Base-by-base conservation (phyloP, 2,329 filamentous ascomycete genomes). In the Ceratocystis variospora region DNA sequence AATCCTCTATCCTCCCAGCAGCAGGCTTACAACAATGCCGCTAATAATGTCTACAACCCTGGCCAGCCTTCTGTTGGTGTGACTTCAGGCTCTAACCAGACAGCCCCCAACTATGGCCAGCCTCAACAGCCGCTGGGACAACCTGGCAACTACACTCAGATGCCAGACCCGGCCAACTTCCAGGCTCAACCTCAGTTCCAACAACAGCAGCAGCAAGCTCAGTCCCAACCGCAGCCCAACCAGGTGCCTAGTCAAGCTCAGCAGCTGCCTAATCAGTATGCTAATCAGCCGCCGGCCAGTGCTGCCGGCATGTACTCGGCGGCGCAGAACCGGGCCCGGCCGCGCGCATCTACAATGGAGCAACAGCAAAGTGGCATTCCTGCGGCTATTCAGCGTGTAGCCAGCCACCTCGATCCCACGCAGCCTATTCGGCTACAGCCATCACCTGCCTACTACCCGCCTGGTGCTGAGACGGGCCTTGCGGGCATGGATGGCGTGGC, bases 401-500 rank as follows among this genome's bases (percentile, higher is more conserved):
- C 94, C 53, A 96, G 91, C 74, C 93, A 97, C 75, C 83, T 99
- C 57, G 94, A 99, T 73, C 94, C 94, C 1, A 97, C 86, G 71
- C 89, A 92, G 68, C 94, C 94, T 0, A 97, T 99, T 72, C 85
- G 94, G 62, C 77, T 97, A 66, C 94, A 99, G 74, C 94, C 94
- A 1, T 96, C 91, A 71, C 94, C 94, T 4, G 94, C 94, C 1
- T 99, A 99, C 76, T 99, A 97, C 72, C 94, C 94, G 10, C 94
- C 94, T 22, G 89, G 93, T 1, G 86, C 97, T 70, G 66, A 68
- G 28, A 68, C 63, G 10, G 89, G 90, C 8, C 86, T 90, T 71
- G 81, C 84, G 22, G 77, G 80, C 7, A 86, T 90, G 71, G 81
- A 84, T 25, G 77, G 80, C 5, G 83, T 89, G 68, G 82, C 86